Percentiles rank a stretch among this genome's conserved stretches.
phyloP scores from a whole-genome alignment of 108 stramenopile species.

The Skeletonema potamos region DNA sequence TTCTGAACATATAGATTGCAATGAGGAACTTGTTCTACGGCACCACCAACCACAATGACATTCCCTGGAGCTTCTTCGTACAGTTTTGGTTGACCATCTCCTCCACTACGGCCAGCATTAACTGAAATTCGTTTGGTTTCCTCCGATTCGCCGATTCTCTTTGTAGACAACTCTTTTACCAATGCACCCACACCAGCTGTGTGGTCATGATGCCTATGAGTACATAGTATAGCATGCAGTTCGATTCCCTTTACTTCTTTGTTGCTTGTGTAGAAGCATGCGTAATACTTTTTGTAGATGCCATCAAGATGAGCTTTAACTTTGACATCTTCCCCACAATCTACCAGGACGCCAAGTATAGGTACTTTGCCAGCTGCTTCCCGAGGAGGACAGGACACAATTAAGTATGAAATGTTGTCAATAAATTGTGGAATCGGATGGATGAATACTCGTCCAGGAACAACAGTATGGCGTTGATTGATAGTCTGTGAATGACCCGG shows the following conservation, averaged over 20 bases:
- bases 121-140: conserved; percentile 6
- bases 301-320: conserved; percentile 45
- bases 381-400: conserved; percentile 60
- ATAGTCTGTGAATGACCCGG: conserved; percentile 69
- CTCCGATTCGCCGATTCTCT: not conserved
- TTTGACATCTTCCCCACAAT: conserved; percentile 70
- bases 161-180: conserved; percentile 6
- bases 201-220: conserved; percentile 88
- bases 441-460: conserved; percentile 68
- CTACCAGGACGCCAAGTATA: conserved; percentile 61
- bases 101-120: conserved; percentile 13
- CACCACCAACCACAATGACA: conserved; percentile 60
- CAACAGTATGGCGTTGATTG: conserved; percentile 68
- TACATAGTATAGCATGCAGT: conserved; percentile 65
- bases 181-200: conserved; percentile 65
- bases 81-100: not conserved
- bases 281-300: conserved; percentile 59
- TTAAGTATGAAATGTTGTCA: conserved; percentile 77
- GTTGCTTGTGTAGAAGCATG: not conserved
- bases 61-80: conserved; percentile 14
- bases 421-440: conserved; percentile 72
- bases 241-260: conserved; percentile 40
- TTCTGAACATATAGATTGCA: conserved; percentile 60
- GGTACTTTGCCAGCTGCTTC: conserved; percentile 11
- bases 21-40: conserved; percentile 75